Evolutionary conservation across 2,329 filamentous ascomycete genomes (phyloP).

Genomic region (Diaporthe eres): DNA sequence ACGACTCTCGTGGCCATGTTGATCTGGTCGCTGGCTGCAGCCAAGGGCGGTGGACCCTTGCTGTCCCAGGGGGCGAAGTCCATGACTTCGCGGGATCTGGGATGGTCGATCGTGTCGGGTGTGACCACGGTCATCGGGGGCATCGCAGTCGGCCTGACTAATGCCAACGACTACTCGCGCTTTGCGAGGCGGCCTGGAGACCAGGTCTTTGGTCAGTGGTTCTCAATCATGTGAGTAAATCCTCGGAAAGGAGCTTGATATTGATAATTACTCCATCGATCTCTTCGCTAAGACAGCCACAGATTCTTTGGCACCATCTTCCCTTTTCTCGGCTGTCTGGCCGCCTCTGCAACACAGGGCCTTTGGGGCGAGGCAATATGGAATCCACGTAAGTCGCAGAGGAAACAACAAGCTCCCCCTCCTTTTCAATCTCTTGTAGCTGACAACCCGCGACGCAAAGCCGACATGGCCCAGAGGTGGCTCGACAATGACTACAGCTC

Average conservation of each 20-base stretch:
- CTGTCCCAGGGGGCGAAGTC: conserved; percentile 48
- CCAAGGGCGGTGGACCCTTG: conserved; percentile 47
- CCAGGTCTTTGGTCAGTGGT: conserved; percentile 38
- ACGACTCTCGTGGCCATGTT: conserved; percentile 54
- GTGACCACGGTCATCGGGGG: conserved; percentile 56
- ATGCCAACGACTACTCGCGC: conserved; percentile 37
- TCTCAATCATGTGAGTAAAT: conserved; percentile 30
- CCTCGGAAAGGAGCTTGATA: background rate
- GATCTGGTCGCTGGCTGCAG: conserved; percentile 51
- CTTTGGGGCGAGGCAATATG: conserved; percentile 38
- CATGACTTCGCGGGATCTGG: conserved; percentile 48
- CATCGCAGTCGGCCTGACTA: conserved; percentile 48
- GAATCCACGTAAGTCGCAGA: conserved; percentile 36
- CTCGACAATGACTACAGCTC: conserved; percentile 38
- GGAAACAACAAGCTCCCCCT: background rate
- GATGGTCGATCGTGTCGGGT: conserved; percentile 55
- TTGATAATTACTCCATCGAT: background rate
- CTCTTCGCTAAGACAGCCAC: conserved; percentile 47
- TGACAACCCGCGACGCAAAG: conserved; percentile 7
- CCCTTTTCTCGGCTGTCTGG: conserved; percentile 36
- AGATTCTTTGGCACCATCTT: conserved; percentile 37
- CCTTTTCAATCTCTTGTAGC: background rate
- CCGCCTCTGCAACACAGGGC: conserved; percentile 35
- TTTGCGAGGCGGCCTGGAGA: conserved; percentile 37
- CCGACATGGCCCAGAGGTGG: conserved; percentile 38